Percentiles rank a stretch among this genome's conserved stretches.
These are phyloP conservation scores for Exophiala dermatitidis DNA, from an alignment of 2,329 filamentous ascomycete species.

Conservation along the genomic window DNA sequence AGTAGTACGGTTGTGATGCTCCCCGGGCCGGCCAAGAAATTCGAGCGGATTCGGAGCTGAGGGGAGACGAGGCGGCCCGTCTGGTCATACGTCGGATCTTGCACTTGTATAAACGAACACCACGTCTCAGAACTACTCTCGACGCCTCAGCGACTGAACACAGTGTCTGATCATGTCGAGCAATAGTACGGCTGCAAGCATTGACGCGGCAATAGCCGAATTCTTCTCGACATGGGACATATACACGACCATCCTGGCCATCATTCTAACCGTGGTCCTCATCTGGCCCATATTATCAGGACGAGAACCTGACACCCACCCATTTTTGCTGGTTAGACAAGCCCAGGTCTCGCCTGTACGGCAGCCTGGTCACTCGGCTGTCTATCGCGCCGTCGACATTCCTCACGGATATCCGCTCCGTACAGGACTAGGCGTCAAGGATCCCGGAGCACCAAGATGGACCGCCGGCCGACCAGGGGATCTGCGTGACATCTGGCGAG, in stretches of 20 bases:
- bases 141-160: neutral
- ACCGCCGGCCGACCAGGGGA: constrained; percentile 77
- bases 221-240: constrained; percentile 57
- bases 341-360: constrained; percentile 69
- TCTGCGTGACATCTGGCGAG: constrained; percentile 82
- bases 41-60: neutral
- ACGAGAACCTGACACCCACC: constrained; percentile 83
- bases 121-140: neutral
- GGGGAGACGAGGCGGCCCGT: neutral
- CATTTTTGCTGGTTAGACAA: constrained; percentile 82
- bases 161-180: constrained; percentile 16
- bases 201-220: constrained; percentile 22
- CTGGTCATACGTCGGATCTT: neutral
- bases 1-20: neutral
- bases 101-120: neutral
- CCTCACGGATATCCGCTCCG: constrained; percentile 79
- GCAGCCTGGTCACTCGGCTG: constrained; percentile 73
- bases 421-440: constrained; percentile 72
- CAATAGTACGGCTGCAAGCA: constrained; percentile 12
- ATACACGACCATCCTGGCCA: constrained; percentile 66
- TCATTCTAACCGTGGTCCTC: constrained; percentile 59
- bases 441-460: constrained; percentile 74
- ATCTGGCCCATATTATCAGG: constrained; percentile 63
- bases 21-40: neutral
- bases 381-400: constrained; percentile 75